phyloP scores from a whole-genome alignment of 768 basidiomycete species.

The Leucocoprinus sp. region DNA sequence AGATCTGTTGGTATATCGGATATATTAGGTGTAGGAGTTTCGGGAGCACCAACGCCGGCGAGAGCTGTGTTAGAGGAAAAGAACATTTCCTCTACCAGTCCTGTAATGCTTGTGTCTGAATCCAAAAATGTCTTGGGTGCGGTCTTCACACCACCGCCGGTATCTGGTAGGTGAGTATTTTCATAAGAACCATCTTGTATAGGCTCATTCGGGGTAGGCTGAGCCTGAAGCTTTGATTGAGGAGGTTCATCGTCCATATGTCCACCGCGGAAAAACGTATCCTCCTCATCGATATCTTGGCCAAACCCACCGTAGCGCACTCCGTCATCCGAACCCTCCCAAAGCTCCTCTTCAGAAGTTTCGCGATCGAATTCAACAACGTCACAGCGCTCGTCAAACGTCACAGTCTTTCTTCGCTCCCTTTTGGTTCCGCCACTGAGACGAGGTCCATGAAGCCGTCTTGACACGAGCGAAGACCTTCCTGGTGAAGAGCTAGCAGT shows the following conservation, averaged over 20 bases:
- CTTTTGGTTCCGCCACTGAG: conserved; percentile 41
- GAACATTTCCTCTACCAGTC: conserved; percentile 67
- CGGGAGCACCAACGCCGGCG: conserved; percentile 12
- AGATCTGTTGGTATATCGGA: conserved; percentile 40
- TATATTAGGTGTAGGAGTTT: conserved; percentile 30
- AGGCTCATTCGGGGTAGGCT: not conserved
- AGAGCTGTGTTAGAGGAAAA: conserved; percentile 29
- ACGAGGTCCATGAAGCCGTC: conserved; percentile 71
- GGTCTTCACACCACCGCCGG: conserved; percentile 28
- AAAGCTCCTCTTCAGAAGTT: conserved; percentile 20
- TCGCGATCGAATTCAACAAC: conserved; percentile 76
- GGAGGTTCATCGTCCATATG: not conserved
- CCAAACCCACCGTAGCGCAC: conserved; percentile 18
- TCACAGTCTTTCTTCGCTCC: conserved; percentile 68
- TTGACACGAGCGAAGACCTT: conserved; percentile 62
- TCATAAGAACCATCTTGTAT: conserved; percentile 31
- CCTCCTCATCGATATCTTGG: conserved; percentile 21
- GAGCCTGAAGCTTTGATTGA: not conserved
- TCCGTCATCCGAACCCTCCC: conserved; percentile 20
- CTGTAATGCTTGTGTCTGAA: conserved; percentile 54
- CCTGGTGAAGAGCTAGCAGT: conserved; percentile 38
- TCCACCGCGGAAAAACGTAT: conserved; percentile 6
- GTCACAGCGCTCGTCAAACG: conserved; percentile 72
- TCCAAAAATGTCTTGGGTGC: conserved; percentile 30
- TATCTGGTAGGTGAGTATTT: conserved; percentile 34